Base-by-base conservation (phyloP, 2,329 filamentous ascomycete species). In the Aspergillus sp. region DNA sequence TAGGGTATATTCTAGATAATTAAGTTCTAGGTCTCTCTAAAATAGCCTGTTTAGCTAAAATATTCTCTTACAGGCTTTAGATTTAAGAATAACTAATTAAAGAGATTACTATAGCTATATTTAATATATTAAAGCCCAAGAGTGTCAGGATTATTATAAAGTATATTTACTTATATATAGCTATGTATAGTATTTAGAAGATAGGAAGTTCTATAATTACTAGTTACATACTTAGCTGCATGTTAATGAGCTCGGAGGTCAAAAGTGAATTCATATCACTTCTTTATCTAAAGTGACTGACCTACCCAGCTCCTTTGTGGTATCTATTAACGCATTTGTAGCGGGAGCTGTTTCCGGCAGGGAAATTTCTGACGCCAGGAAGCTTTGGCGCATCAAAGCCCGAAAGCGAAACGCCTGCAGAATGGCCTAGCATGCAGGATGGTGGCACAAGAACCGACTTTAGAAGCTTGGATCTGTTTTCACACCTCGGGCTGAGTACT, bases 91-190 rank as follows among this genome's bases (percentile, higher is more conserved):
- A 95, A 33, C 82, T 99, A 33, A 99, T 95, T 20, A 96, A 96
- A 74, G 93, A 99, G 74, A 93, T 99, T 13, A 95, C 95, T 19
- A 86, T 96, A 61, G 93, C 95, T n/a, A 89, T 99, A 61, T 92
- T 92, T 72, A 93, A 98, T 70, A 87, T 98, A 11, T 82, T 99
- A 47, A 89, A 96, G 73, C 95, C 95, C 2, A 91, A 96, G 71
- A 95, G 95, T 48, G 93, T 99, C 2, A 93, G 91, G 17, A 93
- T 99, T 2, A 93, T 99, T 59, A 96, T 99, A 89, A 95, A 99
- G 72, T 96, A 91, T 13, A 93, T 87, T 70, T 95, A 99, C 77
- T 80, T 98, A 46, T 99, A 95, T 81, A 99, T 98, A 93, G 92
- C 96, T 13, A 98, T 97, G 93, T 86, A 95, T 47, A 95, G 95